Evolutionary conservation across 805 yeast species (phyloP), one percentile per base, ranked within the genome.

Genomic region (Suhomyces kilbournensis): DNA sequence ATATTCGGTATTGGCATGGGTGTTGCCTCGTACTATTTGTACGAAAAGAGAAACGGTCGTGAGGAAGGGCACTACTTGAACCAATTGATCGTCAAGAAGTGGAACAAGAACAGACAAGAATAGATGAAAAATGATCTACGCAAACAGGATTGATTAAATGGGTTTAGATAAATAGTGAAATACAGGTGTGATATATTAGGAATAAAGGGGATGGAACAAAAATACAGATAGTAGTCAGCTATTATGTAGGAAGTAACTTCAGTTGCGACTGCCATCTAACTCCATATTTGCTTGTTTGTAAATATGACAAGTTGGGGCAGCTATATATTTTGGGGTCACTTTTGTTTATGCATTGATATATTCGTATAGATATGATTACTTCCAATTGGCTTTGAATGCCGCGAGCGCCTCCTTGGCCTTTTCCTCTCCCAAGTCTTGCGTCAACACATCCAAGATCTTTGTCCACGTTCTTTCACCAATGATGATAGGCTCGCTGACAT

Each of bases 1-100:
- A 25, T 85, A 2, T 78, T 85, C 56, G 92, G 87, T 2, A 60
- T 86, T 2, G 63, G 75, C 0, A 76, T 86, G 1, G 96, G 96
- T 1, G 75, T 79, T 0, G 68, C 79, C 7, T 82, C 90, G 4
- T 88, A 83, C 64, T 84, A 80, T 56, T 69, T 83, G 8, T 83
- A 84, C 57, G 96, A 88, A 63, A 68, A 63, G 53, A 74, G 88
- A 58, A 75, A 75, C 1, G 81, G 80, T 2, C 74, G 88, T 57
- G 76, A 76, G 32, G 77, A 76, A 48, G 90, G 89, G 10, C 90
- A 85, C 55, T 67, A 78, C 2, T 67, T 87, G 60, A 76, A 79
- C 55, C 87, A 83, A 54, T 69, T 86, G 49, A 54, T 83, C 3
- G 44, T 52, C 22, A 74, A 77, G 60, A 58, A 56, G 55, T 42